A percentile compares a stretch with the other conserved stretches of the same genome.
phyloP scores from a whole-genome alignment of 2,329 filamentous ascomycete genomes.

The Elsinoe ampelina region DNA sequence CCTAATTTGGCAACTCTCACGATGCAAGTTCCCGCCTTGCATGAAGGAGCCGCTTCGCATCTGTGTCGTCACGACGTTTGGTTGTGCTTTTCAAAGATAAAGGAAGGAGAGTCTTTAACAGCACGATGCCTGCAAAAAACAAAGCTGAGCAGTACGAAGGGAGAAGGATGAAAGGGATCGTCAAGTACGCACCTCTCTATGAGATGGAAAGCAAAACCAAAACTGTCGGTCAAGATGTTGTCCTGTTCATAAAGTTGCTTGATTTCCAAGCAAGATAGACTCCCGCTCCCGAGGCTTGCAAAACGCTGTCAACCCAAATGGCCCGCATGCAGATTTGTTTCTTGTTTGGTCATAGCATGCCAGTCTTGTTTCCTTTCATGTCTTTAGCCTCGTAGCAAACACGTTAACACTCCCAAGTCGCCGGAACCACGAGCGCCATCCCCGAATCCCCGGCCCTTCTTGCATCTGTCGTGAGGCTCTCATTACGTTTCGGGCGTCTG shows the following conservation, averaged over 20 bases:
- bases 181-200: not conserved
- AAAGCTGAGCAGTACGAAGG: not conserved
- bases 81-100: not conserved
- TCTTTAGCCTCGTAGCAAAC: not conserved
- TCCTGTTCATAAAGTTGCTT: not conserved
- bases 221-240: not conserved
- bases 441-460: constrained; percentile 7
- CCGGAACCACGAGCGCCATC: not conserved
- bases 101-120: no score
- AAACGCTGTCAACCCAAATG: not conserved
- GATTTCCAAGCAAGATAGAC: constrained; percentile 11
- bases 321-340: constrained; percentile 5
- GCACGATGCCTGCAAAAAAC: no score
- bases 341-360: not conserved
- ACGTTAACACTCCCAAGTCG: not conserved
- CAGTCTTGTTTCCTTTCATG: not conserved
- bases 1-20: not conserved
- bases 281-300: constrained; percentile 7
- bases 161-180: not conserved
- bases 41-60: not conserved
- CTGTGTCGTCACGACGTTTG: constrained; percentile 1
- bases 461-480: constrained; percentile 7
- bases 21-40: not conserved
- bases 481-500: constrained; percentile 11
- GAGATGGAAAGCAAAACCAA: not conserved